Conservation (phyloP, 306 rosid genomes). For the Cicer yamashitae region DNA sequence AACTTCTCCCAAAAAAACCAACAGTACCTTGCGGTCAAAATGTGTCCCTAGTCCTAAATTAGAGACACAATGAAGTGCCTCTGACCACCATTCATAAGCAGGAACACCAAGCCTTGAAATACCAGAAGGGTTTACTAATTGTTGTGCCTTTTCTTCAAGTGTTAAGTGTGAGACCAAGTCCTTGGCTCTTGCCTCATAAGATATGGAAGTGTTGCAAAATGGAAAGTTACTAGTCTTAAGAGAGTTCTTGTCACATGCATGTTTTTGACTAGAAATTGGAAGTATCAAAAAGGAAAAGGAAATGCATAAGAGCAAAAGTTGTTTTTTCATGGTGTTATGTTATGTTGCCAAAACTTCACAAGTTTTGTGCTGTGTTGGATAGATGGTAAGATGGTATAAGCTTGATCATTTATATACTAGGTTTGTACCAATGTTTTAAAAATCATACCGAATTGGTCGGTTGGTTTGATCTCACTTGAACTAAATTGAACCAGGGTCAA, state of each 20-base stretch:
- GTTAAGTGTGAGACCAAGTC: conserved; percentile 69
- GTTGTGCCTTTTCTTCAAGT: conserved; percentile 64
- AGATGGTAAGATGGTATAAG: conserved; percentile 9
- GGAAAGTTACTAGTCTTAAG: conserved; percentile 53
- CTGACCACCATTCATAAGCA: conserved; percentile 82
- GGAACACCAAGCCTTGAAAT: conserved; percentile 71
- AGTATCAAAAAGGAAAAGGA: conserved; percentile 41
- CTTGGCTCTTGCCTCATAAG: conserved; percentile 55
- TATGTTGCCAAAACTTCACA: background rate
- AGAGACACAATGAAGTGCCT: conserved; percentile 82
- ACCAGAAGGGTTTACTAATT: conserved; percentile 56
- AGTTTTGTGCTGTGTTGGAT: conserved; percentile 14
- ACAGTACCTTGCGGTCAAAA: conserved; percentile 49
- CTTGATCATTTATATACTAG: conserved; percentile 47
- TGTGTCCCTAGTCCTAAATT: conserved; percentile 68
- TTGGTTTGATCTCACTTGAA: no score
- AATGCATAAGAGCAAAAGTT: conserved; percentile 33
- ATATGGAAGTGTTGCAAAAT: conserved; percentile 62
- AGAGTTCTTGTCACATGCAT: conserved; percentile 62
- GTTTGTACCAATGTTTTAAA: background rate
- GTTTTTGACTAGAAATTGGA: conserved; percentile 51
- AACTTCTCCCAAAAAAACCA: no score
- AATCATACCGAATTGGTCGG: no score
- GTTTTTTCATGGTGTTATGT: conserved; percentile 46
- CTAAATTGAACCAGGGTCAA: no score